These are phyloP conservation scores for Trypanosoma platydactyli DNA, from an alignment of 208 protist species.

Conservation along the genomic window DNA sequence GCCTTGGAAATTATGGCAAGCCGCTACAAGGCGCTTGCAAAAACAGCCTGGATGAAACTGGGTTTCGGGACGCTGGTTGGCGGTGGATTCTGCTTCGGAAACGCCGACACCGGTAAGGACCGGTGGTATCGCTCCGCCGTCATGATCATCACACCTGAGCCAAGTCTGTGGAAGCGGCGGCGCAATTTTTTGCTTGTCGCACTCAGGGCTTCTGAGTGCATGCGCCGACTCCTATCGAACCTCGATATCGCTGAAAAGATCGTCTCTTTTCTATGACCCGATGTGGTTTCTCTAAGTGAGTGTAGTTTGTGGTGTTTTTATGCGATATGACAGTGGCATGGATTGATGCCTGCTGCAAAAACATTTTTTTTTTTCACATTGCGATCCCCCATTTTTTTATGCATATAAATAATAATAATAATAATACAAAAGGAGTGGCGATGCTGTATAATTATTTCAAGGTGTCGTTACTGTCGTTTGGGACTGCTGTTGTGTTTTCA, in stretches of 20 bases:
- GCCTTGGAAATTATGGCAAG: neutral
- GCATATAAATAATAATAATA: no score
- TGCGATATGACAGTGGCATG: no score
- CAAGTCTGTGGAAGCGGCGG: slow-evolving; percentile 15
- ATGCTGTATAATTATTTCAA: no score
- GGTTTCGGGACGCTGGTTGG: slow-evolving; percentile 16
- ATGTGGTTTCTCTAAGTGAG: neutral
- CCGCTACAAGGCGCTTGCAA: slow-evolving; percentile 4
- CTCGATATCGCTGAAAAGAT: neutral
- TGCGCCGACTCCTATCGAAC: slow-evolving; percentile 4
- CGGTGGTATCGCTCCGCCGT: slow-evolving; percentile 25
- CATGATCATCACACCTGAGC: slow-evolving; percentile 16
- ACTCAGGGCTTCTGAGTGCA: neutral
- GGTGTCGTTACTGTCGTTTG: no score
- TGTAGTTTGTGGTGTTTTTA: slow-evolving; percentile 34
- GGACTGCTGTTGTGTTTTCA: no score
- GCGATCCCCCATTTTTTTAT: no score
- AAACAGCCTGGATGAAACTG: slow-evolving; percentile 19
- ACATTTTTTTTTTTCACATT: no score
- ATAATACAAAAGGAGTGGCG: no score
- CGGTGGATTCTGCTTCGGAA: slow-evolving; percentile 20
- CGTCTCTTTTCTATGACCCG: slow-evolving; percentile 5
- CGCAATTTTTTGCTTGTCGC: slow-evolving; percentile 7
- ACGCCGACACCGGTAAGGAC: slow-evolving; percentile 16
- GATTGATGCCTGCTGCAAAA: no score